Base-by-base conservation (phyloP, 257 asterid genomes). In the Paulownia fortunei region DNA sequence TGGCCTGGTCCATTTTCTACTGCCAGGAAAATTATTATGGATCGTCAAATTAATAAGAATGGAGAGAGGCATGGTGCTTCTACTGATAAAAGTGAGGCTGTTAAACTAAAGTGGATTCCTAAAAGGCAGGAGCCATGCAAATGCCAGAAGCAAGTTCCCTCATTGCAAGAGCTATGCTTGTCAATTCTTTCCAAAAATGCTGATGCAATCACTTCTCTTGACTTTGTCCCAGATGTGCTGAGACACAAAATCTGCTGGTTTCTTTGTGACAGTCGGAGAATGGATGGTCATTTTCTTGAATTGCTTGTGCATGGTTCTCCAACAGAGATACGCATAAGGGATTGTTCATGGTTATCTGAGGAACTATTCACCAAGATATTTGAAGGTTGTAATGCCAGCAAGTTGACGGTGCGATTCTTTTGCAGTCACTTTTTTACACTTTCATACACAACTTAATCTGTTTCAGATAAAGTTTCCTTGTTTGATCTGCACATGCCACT, bases 1-100 rank as follows among this genome's bases (percentile, higher is more conserved):
- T 95, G 98, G 98, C 99, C 99, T 4, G 99, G 99, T 73, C 97
- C 96, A 15, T 95, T 92, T 86, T 91, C 97, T 46, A 95, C 99
- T 69, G 96, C 97, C 46, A 87, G 88, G 97, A 95, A 88, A 81
- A 90, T 92, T 65, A 89, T 90, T 46, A 84, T 47, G 84, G 99
- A 92, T 80, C 92, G 96, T 60, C 86, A 66, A 76, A 27, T 18
- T 58, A 88, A 82, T 58, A 82, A 47, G 67, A 73, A 72, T 42
- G 73, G 67, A 34, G 82, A 55, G 72, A 80, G 51, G 78, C 80
- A 11, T 72, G 82, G 72, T 72, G 56, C 79, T 47, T 84, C 84
- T 55, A 34, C 51, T 30, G 75, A 42, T 62, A 87, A 79, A 82
- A 79, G 79, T 67, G 83, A 71, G 69, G 61, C 76, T 79, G 85